phyloP scores from a whole-genome alignment of 345 rosid genomes.

The Citrus maxima region DNA sequence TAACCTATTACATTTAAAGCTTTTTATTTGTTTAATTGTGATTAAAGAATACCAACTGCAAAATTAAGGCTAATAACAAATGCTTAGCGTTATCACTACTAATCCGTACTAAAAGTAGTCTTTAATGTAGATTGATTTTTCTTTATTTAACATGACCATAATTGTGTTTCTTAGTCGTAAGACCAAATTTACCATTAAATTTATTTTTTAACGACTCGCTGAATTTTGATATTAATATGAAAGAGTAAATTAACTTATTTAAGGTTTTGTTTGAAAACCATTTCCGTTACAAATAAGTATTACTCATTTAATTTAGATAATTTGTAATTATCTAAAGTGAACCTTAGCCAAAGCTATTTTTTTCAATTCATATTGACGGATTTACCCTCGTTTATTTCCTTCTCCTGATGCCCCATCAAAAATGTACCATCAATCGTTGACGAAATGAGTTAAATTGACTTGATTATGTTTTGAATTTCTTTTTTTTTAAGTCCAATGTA shows the following conservation, averaged over 20 bases:
- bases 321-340: neutral
- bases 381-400: neutral
- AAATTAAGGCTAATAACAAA: neutral
- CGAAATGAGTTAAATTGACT: too few relatives aligned
- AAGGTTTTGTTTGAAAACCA: neutral
- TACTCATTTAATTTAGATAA: slow-evolving; percentile 2
- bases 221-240: neutral
- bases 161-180: neutral
- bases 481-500: too few relatives aligned
- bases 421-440: too few relatives aligned
- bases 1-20: neutral
- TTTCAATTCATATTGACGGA: neutral
- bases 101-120: neutral
- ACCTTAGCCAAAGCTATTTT: too few relatives aligned
- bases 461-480: too few relatives aligned
- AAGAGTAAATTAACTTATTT: neutral
- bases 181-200: slow-evolving; percentile 1
- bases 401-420: neutral
- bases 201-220: neutral
- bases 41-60: slow-evolving; percentile 4
- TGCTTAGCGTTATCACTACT: slow-evolving; percentile 4
- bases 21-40: neutral
- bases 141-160: neutral
- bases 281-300: slow-evolving; percentile 11
- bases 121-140: neutral